Conservation (phyloP, 164 flowering plant species). For the Sextonia rubra region DNA sequence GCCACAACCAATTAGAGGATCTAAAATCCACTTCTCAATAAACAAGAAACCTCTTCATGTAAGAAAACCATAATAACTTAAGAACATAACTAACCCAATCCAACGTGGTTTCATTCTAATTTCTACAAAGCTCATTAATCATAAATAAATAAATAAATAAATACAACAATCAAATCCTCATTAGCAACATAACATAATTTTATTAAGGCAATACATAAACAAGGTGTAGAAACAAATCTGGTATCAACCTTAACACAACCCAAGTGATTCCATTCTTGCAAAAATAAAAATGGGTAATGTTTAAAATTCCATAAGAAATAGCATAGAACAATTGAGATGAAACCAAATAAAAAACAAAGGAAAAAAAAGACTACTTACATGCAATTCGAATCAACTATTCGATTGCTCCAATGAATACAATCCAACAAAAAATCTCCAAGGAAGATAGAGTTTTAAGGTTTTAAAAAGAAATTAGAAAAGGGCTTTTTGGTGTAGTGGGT, state of each 20-base stretch:
- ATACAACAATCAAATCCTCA: background rate
- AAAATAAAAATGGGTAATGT: background rate
- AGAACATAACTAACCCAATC: background rate
- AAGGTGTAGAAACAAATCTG: background rate
- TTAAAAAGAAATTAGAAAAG: no score
- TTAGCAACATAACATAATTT: background rate
- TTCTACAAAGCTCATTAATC: background rate
- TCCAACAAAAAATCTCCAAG: constrained; percentile 22
- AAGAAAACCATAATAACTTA: background rate
- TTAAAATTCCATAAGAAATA: background rate
- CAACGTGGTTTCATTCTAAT: no score
- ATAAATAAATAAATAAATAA: no score
- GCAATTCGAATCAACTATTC: constrained; percentile 11
- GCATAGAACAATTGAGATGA: background rate
- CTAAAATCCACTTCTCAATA: no score
- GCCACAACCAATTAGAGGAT: no score
- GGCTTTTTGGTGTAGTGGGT: no score
- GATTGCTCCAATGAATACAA: constrained; percentile 1
- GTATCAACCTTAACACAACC: background rate
- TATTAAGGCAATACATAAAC: background rate
- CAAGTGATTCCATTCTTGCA: background rate
- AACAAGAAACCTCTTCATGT: no score
- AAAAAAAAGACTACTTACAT: constrained; percentile 2
- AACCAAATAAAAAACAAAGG: background rate
- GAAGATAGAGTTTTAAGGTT: no score